Evolutionary conservation across 164 flowering plant genomes (phyloP).

Genomic region (Malania oleifera): DNA sequence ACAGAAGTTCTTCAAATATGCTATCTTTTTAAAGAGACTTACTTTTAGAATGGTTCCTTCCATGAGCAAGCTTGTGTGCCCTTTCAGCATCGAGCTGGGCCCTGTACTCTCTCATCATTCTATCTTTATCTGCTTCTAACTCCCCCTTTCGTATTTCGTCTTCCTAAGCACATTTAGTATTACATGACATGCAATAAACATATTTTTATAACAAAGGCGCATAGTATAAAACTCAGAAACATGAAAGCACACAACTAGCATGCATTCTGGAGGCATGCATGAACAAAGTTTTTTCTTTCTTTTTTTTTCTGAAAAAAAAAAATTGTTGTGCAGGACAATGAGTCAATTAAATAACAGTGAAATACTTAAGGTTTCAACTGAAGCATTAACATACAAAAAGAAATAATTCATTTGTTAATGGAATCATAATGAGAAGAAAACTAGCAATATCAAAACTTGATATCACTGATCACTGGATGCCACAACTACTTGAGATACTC

Average conservation of each 20-base stretch:
- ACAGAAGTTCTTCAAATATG: slow-evolving; percentile 16
- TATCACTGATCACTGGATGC: too few species aligned
- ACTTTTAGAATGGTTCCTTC: slow-evolving; percentile 68
- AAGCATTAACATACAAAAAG: too few species aligned
- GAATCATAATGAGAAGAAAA: too few species aligned
- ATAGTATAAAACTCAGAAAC: background rate
- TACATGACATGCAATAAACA: background rate
- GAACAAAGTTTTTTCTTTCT: too few species aligned
- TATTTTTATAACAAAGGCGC: background rate
- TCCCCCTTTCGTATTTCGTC: slow-evolving; percentile 86
- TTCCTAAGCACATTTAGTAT: slow-evolving; percentile 47
- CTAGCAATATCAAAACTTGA: too few species aligned
- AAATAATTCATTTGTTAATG: too few species aligned
- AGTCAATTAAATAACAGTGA: too few species aligned
- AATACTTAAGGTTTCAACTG: too few species aligned
- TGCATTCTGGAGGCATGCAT: too few species aligned
- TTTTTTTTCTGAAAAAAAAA: too few species aligned
- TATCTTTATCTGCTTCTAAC: slow-evolving; percentile 85
- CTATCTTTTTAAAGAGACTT: slow-evolving; percentile 68
- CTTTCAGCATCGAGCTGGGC: slow-evolving; percentile 98
- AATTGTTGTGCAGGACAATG: too few species aligned
- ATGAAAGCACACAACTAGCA: background rate
- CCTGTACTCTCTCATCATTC: slow-evolving; percentile 95
- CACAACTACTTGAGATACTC: too few species aligned
- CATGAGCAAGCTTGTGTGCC: slow-evolving; percentile 80